These are phyloP conservation scores for Adansonia digitata DNA, from an alignment of 345 rosid species.

Conservation along the genomic window DNA sequence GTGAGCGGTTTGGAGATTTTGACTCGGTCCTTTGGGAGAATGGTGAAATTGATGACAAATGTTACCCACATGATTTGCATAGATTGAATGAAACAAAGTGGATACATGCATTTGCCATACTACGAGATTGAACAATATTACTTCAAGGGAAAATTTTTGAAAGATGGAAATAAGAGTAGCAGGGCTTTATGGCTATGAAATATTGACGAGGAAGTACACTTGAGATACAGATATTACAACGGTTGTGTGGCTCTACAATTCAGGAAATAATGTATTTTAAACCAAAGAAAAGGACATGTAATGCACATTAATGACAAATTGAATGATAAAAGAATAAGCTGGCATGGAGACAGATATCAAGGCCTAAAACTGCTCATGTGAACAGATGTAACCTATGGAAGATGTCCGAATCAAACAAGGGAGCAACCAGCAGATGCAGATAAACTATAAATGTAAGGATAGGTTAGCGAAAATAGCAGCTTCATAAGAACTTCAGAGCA, in stretches of 20 bases:
- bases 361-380: background rate
- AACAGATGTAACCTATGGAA: background rate
- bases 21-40: background rate
- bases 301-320: background rate
- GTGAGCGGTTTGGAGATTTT: background rate
- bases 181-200: background rate
- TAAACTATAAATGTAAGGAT: background rate
- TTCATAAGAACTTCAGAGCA: background rate
- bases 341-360: background rate
- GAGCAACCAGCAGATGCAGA: background rate
- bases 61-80: background rate
- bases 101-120: background rate
- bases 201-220: background rate
- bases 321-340: background rate
- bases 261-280: background rate
- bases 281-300: background rate
- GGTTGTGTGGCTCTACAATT: background rate
- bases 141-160: background rate
- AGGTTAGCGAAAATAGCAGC: constrained; percentile 2
- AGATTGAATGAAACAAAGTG: background rate
- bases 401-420: background rate
- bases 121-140: background rate
- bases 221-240: background rate
- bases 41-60: background rate
- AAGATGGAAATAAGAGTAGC: background rate